Conservation (phyloP, 441 rosid species). For the Codiaeum variegatum region DNA sequence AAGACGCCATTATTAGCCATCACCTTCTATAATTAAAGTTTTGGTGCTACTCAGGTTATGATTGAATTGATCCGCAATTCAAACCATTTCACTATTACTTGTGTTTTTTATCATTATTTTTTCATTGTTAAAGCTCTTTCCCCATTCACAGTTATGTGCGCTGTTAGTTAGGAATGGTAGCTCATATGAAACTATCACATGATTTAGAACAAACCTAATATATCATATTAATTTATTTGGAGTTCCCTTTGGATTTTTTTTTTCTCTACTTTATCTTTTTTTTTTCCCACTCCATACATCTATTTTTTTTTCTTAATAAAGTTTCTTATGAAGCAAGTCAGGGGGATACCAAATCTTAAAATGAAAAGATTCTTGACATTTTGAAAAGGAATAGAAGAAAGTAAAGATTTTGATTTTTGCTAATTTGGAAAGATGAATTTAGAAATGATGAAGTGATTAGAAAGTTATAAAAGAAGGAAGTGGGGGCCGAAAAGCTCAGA, state of each 20-base stretch:
- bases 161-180: conserved; percentile 62
- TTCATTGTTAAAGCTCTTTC: background rate
- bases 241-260: conserved; percentile 23
- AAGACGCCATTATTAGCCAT: conserved; percentile 34
- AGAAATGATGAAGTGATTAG: conserved; percentile 26
- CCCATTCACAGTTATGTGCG: background rate
- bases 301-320: background rate
- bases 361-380: background rate
- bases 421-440: conserved; percentile 16
- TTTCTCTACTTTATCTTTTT: conserved; percentile 15
- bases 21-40: conserved; percentile 48
- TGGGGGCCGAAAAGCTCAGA: background rate
- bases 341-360: background rate
- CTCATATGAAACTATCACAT: conserved; percentile 46
- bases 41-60: conserved; percentile 57
- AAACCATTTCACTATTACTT: conserved; percentile 21
- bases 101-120: no score
- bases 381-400: background rate
- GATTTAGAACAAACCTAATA: conserved; percentile 22
- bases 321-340: conserved; percentile 31
- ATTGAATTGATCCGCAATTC: conserved; percentile 41
- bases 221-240: conserved; percentile 20
- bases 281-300: background rate
- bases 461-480: conserved; percentile 20
- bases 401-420: conserved; percentile 14